Evolutionary conservation across 257 asterid species (phyloP).

Genomic region (Salvia splendens): DNA sequence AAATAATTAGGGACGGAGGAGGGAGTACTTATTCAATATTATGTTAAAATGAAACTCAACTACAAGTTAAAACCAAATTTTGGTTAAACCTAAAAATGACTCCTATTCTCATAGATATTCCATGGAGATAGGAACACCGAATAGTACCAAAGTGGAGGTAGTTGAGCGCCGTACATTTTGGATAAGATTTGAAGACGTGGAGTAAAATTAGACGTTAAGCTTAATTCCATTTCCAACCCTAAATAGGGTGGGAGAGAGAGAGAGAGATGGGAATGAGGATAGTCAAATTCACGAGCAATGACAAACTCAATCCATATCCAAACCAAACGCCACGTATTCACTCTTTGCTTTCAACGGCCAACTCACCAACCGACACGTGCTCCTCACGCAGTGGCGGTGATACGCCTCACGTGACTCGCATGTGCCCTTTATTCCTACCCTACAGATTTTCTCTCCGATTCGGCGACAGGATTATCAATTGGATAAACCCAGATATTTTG

Average conservation of each 20-base stretch:
- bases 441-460: slow-evolving; percentile 33
- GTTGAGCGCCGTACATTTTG: slow-evolving; percentile 23
- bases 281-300: slow-evolving; percentile 40
- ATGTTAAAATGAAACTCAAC: too few relatives aligned
- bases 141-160: not conserved
- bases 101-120: not conserved
- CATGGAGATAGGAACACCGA: not conserved
- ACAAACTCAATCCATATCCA: slow-evolving; percentile 43
- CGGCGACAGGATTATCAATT: slow-evolving; percentile 18
- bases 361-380: slow-evolving; percentile 47
- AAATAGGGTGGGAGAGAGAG: too few relatives aligned
- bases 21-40: too few relatives aligned
- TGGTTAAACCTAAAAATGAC: too few relatives aligned
- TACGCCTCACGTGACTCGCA: slow-evolving; percentile 40
- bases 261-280: not conserved
- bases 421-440: slow-evolving; percentile 24
- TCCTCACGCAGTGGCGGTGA: slow-evolving; percentile 14
- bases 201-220: not conserved
- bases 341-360: slow-evolving; percentile 31
- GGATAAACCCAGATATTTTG: not conserved
- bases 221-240: not conserved
- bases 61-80: too few relatives aligned
- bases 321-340: slow-evolving; percentile 35
- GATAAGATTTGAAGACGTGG: slow-evolving; percentile 43
- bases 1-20: too few relatives aligned